Evolutionary conservation across 129 eudicot genomes (phyloP).

Genomic region (Flaveria sonorensis): DNA sequence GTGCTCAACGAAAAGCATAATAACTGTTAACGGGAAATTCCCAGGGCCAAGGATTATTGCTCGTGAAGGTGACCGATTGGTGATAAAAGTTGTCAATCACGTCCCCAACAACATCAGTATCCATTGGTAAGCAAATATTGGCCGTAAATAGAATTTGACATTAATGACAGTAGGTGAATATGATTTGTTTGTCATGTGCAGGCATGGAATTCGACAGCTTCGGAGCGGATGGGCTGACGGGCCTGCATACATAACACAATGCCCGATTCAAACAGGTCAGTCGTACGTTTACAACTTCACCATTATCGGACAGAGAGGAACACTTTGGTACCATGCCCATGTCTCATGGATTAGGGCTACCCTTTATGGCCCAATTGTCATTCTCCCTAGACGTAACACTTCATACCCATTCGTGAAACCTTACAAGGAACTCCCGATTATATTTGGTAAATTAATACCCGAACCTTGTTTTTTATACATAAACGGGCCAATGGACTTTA

Average conservation of each 20-base stretch:
- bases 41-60: slow-evolving; percentile 69
- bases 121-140: slow-evolving; percentile 50
- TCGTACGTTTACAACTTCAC: slow-evolving; percentile 54
- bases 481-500: background rate
- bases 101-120: slow-evolving; percentile 57
- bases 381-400: slow-evolving; percentile 46
- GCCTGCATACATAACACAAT: slow-evolving; percentile 54
- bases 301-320: slow-evolving; percentile 51
- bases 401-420: slow-evolving; percentile 48
- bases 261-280: slow-evolving; percentile 57
- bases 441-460: slow-evolving; percentile 36
- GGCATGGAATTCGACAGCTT: slow-evolving; percentile 63
- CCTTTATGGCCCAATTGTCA: slow-evolving; percentile 52
- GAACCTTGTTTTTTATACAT: background rate
- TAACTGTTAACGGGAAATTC: slow-evolving; percentile 65
- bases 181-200: slow-evolving; percentile 18
- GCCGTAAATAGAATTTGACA: background rate
- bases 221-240: slow-evolving; percentile 59
- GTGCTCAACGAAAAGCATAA: slow-evolving; percentile 60
- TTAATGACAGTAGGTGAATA: background rate
- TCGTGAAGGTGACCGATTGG: slow-evolving; percentile 63
- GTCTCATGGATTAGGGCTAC: slow-evolving; percentile 53
- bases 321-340: slow-evolving; percentile 59
- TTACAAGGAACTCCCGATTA: slow-evolving; percentile 51
- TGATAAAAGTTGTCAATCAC: slow-evolving; percentile 58